Conservation (phyloP, 805 yeast species). For the Candida yuanshanica region DNA sequence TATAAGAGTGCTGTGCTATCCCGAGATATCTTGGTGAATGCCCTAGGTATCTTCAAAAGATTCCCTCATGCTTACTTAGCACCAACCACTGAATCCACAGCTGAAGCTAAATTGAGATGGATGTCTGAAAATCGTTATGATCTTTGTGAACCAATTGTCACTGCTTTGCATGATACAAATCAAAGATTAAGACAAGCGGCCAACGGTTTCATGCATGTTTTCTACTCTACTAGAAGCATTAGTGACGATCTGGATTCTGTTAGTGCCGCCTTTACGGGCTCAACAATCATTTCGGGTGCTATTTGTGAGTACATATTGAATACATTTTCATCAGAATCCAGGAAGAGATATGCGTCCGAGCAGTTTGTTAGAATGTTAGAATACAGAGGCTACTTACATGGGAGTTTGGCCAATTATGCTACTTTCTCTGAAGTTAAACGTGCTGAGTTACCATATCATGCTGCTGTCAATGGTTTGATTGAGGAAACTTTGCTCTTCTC, state of each 20-base stretch:
- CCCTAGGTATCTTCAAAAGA: conserved; percentile 26
- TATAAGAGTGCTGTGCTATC: conserved; percentile 12
- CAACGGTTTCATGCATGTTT: conserved; percentile 29
- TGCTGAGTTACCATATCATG: conserved; percentile 27
- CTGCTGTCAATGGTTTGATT: conserved; percentile 31
- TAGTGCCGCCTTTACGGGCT: conserved; percentile 33
- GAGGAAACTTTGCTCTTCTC: conserved; percentile 49
- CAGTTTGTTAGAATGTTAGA: conserved; percentile 36
- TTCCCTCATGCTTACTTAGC: conserved; percentile 29
- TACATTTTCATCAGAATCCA: conserved; percentile 23
- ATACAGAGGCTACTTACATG: conserved; percentile 27
- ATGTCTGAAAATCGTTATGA: conserved; percentile 2
- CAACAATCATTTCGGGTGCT: conserved; percentile 31
- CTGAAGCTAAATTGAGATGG: conserved; percentile 5
- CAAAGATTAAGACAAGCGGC: conserved; percentile 30
- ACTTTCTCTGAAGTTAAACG: conserved; percentile 18
- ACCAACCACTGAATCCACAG: conserved; percentile 2
- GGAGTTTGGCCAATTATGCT: conserved; percentile 22
- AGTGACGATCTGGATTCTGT: conserved; percentile 25
- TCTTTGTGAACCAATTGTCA: conserved; percentile 30
- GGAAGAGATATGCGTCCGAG: conserved; percentile 32
- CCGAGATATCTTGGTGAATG: conserved; percentile 25
- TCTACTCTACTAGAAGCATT: conserved; percentile 27
- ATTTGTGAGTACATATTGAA: conserved; percentile 32
- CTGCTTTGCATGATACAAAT: conserved; percentile 34